Evolutionary conservation across 208 protist genomes (phyloP).

Genomic region (Crithidia brevicula): DNA sequence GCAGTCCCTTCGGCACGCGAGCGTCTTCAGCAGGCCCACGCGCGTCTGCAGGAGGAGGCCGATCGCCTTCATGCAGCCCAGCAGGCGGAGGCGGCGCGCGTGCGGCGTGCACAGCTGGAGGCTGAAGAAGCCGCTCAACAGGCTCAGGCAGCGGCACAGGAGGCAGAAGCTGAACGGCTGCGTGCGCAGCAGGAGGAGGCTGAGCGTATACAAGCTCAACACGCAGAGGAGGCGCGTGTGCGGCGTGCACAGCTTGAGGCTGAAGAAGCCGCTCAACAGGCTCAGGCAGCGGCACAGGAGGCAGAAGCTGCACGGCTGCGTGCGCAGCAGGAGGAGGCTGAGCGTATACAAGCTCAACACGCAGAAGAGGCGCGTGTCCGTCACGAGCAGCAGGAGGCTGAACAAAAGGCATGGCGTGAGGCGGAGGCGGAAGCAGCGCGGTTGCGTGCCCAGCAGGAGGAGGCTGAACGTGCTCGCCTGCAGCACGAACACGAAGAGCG

Average conservation of each 20-base stretch:
- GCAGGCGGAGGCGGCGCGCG: neutral
- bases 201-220: neutral
- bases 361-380: neutral
- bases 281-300: neutral
- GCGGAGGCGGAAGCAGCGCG: neutral
- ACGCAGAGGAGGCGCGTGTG: neutral
- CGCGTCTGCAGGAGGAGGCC: neutral
- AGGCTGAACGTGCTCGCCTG: neutral
- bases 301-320: neutral
- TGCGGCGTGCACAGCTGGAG: too few relatives aligned
- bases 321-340: neutral
- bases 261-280: too few relatives aligned
- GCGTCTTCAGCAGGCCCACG: too few relatives aligned
- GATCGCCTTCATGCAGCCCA: neutral
- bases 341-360: constrained; percentile 1
- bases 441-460: neutral
- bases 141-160: neutral
- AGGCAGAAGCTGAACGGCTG: neutral
- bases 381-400: constrained; percentile 2
- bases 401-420: neutral
- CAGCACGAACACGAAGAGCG: neutral
- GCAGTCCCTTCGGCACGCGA: too few relatives aligned
- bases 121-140: too few relatives aligned
- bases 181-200: neutral
- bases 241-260: too few relatives aligned